phyloP scores from a whole-genome alignment of 139 green algal genomes.

The Raphidocelis subcapitata region DNA sequence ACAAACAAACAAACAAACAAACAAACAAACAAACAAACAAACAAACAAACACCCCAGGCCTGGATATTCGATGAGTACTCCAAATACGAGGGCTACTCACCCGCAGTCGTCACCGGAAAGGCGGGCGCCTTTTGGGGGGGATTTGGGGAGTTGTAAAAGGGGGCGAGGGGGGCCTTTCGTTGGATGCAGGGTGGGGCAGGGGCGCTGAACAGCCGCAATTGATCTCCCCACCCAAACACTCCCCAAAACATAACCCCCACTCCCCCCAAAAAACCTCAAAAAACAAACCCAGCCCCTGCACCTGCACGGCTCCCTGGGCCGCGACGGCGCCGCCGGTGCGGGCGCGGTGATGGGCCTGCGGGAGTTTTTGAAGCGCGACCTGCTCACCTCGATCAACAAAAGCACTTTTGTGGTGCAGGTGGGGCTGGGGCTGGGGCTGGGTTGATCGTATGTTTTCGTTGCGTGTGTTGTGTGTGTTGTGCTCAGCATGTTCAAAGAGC shows the following conservation, averaged over 20 bases:
- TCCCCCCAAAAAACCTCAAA: too few relatives aligned
- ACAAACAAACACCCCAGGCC: too few relatives aligned
- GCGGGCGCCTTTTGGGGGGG: slow-evolving; percentile 25
- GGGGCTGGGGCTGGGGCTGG: not conserved
- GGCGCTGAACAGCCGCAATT: too few relatives aligned
- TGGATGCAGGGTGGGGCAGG: not conserved
- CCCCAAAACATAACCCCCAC: too few relatives aligned
- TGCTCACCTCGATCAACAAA: slow-evolving; percentile 43
- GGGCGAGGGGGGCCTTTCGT: not conserved
- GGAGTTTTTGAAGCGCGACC: slow-evolving; percentile 63
- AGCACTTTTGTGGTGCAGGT: slow-evolving; percentile 83
- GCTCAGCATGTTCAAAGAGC: not conserved
- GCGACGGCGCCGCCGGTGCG: slow-evolving; percentile 82
- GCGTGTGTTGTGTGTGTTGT: not conserved
- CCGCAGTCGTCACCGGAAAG: slow-evolving; percentile 87
- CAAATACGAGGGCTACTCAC: slow-evolving; percentile 83
- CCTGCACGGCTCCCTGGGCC: slow-evolving; percentile 82
- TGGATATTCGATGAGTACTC: slow-evolving; percentile 92
- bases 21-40: too few relatives aligned
- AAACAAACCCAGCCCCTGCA: slow-evolving; percentile 65
- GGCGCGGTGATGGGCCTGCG: slow-evolving; percentile 77
- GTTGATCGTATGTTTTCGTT: not conserved
- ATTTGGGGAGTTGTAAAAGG: not conserved
- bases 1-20: too few relatives aligned
- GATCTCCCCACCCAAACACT: too few relatives aligned